phyloP scores from a whole-genome alignment of 2,329 filamentous ascomycete species.

The Nakataea oryzae region DNA sequence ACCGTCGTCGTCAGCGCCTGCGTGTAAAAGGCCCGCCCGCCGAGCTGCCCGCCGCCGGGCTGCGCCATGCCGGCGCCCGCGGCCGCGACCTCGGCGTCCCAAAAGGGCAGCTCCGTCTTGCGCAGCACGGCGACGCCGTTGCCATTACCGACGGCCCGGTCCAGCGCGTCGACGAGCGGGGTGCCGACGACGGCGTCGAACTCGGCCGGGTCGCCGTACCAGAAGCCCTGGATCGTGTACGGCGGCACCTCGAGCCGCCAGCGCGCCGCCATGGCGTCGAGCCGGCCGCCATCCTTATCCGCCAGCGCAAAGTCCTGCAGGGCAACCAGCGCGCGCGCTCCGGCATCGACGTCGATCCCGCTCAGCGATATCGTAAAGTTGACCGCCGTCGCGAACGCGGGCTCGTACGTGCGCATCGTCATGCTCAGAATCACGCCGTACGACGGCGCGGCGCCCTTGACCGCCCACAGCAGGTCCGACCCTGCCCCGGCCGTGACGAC shows the following conservation, averaged over 20 bases:
- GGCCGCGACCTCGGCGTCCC: not conserved
- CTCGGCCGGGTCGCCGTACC: not conserved
- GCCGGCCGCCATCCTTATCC: not conserved
- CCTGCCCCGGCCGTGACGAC: not conserved
- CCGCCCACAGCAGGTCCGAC: not conserved
- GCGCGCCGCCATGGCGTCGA: not conserved
- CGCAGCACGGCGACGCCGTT: not conserved
- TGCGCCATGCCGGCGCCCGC: not conserved
- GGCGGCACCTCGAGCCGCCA: not conserved
- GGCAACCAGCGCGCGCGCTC: not conserved
- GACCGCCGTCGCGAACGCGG: not conserved
- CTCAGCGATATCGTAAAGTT: not conserved
- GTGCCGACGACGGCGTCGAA: not conserved
- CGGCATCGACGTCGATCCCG: not conserved
- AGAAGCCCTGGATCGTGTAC: not conserved
- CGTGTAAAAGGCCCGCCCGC: not conserved
- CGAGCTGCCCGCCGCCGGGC: not conserved
- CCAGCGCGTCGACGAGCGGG: not conserved
- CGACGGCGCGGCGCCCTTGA: not conserved
- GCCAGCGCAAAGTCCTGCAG: not conserved
- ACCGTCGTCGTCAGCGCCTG: not conserved
- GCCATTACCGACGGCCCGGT: not conserved
- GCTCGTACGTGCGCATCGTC: not conserved
- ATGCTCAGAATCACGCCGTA: not conserved
- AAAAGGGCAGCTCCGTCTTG: not conserved